phyloP scores from a whole-genome alignment of 129 eudicot genomes.

The Helianthus tuberosus region DNA sequence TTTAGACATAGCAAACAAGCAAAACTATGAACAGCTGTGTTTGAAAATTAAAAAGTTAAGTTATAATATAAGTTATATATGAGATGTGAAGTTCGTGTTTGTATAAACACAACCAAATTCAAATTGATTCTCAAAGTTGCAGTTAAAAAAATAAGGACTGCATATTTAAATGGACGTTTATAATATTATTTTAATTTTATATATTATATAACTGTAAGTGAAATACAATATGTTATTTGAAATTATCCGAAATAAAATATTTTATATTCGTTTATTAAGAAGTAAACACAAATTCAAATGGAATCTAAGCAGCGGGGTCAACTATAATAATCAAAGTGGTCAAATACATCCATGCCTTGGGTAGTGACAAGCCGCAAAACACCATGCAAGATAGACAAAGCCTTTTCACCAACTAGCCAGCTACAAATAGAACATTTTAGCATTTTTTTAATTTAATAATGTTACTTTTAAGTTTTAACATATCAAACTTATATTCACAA shows the following conservation, averaged over 20 bases:
- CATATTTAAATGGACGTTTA: too few species aligned
- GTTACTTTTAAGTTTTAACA: background rate
- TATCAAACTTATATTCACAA: background rate
- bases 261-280: slow-evolving; percentile 10
- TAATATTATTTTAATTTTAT: too few species aligned
- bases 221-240: background rate
- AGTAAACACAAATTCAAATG: slow-evolving; percentile 26
- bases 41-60: too few species aligned
- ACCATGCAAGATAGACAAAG: slow-evolving; percentile 39
- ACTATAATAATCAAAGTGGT: slow-evolving; percentile 28
- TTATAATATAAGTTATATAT: too few species aligned
- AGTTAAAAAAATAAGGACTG: too few species aligned
- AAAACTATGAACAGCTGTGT: too few species aligned
- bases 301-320: slow-evolving; percentile 26
- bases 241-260: background rate
- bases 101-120: too few species aligned
- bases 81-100: too few species aligned
- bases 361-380: slow-evolving; percentile 38
- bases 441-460: background rate
- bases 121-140: too few species aligned
- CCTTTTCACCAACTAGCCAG: slow-evolving; percentile 16
- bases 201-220: background rate
- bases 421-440: background rate
- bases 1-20: too few species aligned
- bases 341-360: slow-evolving; percentile 20